A percentile compares a stretch with the other conserved stretches of the same genome.
phyloP scores from a whole-genome alignment of 495 filamentous ascomycete genomes.

The Podospora conica region DNA sequence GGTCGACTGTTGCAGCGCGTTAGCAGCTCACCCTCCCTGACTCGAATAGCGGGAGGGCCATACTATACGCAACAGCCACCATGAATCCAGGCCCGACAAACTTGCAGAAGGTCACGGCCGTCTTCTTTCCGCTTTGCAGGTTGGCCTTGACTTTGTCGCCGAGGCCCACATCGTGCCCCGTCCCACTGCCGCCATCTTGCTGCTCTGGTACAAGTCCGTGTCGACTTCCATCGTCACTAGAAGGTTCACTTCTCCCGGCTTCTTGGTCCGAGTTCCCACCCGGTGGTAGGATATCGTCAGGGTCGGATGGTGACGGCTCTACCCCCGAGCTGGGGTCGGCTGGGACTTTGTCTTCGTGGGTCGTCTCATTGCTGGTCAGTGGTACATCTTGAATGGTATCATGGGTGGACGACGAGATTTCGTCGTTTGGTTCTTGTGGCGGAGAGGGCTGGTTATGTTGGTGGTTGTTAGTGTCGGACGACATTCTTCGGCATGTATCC shows the following conservation, averaged over 20 bases:
- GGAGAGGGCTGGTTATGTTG: neutral
- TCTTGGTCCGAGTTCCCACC: too few species aligned
- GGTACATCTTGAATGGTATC: neutral
- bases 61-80: slow-evolving; percentile 63
- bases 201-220: too few species aligned
- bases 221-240: too few species aligned
- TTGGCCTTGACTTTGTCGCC: neutral
- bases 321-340: too few species aligned
- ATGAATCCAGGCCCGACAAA: slow-evolving; percentile 88
- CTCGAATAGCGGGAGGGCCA: slow-evolving; percentile 22
- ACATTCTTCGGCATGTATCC: too few species aligned
- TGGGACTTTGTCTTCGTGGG: too few species aligned
- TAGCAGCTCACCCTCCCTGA: neutral
- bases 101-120: slow-evolving; percentile 57
- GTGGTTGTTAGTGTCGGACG: neutral
- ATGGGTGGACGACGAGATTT: neutral
- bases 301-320: too few species aligned
- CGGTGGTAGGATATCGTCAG: too few species aligned
- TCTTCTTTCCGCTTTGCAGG: slow-evolving; percentile 8
- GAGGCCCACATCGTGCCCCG: too few species aligned
- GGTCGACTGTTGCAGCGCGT: slow-evolving; percentile 17
- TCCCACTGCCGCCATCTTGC: too few species aligned
- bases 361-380: neutral
- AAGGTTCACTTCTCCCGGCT: too few species aligned
- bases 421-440: neutral